Evolutionary conservation across 225 moss, liverwort and hornwort species (phyloP).

Genomic region (Polytrichum formosum): DNA sequence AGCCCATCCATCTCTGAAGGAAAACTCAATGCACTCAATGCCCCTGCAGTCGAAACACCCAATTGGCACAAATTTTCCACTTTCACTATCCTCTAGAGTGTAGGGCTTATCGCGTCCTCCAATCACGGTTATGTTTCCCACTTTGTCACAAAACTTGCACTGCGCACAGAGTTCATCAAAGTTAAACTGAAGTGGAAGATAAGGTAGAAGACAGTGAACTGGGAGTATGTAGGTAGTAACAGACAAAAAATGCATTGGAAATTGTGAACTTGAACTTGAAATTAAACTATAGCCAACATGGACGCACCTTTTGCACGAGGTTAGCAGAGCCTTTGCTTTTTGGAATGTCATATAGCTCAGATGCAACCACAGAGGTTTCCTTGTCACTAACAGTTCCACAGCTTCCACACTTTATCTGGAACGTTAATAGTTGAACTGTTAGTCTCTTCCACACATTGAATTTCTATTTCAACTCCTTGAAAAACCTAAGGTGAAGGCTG

Average conservation of each 20-base stretch:
- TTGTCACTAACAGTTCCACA: slow-evolving; percentile 88
- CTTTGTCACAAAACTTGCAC: slow-evolving; percentile 91
- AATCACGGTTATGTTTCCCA: slow-evolving; percentile 70
- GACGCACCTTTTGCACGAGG: slow-evolving; percentile 86
- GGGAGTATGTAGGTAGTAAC: no score
- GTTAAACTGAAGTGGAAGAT: no score
- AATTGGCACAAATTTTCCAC: slow-evolving; percentile 58
- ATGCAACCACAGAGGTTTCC: slow-evolving; percentile 79
- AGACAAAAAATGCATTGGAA: no score
- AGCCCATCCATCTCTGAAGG: slow-evolving; percentile 91
- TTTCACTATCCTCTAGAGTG: slow-evolving; percentile 80
- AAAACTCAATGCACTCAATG: slow-evolving; percentile 75
- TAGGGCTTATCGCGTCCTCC: slow-evolving; percentile 82
- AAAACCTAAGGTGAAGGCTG: no score
- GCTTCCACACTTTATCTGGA: slow-evolving; percentile 83
- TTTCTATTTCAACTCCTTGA: no score
- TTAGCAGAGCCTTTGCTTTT: slow-evolving; percentile 94
- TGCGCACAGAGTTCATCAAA: slow-evolving; percentile 24
- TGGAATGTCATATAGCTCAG: slow-evolving; percentile 81
- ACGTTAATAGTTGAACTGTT: background rate
- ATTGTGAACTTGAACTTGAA: no score
- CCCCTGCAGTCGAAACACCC: slow-evolving; percentile 95
- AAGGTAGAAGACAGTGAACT: no score
- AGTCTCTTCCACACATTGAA: no score
- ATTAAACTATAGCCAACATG: no score